Conservation (phyloP, 2,329 filamentous ascomycete species). For the Trichoderma aggressivum region DNA sequence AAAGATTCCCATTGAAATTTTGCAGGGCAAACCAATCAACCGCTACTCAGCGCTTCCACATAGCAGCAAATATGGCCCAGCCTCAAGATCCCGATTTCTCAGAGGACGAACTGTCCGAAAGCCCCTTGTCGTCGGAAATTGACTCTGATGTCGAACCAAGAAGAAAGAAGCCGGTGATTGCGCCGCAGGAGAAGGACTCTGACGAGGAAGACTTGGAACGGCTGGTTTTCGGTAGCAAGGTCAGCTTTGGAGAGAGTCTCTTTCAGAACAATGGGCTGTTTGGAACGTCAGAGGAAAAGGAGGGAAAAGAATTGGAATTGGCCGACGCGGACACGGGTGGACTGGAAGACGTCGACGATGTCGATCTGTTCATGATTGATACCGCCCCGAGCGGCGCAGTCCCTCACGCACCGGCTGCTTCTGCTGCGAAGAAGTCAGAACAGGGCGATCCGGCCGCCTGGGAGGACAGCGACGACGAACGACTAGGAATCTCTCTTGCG, state of each 20-base stretch:
- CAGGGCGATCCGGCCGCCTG: constrained; percentile 60
- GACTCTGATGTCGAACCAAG: constrained; percentile 28
- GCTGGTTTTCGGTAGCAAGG: constrained; percentile 81
- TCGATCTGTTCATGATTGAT: constrained; percentile 83
- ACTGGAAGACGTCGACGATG: constrained; percentile 66
- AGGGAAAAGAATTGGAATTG: constrained; percentile 33
- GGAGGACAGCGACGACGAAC: constrained; percentile 95
- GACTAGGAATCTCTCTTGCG: constrained; percentile 77
- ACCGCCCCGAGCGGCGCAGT: constrained; percentile 50
- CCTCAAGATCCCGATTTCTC: constrained; percentile 30
- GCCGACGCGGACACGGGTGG: constrained; percentile 47
- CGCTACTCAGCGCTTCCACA: not conserved
- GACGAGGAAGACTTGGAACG: constrained; percentile 83
- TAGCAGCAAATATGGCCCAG: constrained; percentile 31
- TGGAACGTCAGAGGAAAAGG: constrained; percentile 31
- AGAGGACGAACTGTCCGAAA: constrained; percentile 30
- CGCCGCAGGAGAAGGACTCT: constrained; percentile 65
- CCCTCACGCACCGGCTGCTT: constrained; percentile 30
- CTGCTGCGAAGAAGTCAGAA: constrained; percentile 24
- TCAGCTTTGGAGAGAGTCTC: constrained; percentile 74
- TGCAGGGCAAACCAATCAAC: constrained; percentile 19
- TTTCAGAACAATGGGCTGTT: constrained; percentile 50
- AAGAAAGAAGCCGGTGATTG: constrained; percentile 20
- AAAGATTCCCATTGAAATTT: constrained; percentile 20
- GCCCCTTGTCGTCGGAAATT: constrained; percentile 28